A percentile compares a stretch with the other conserved stretches of the same genome.
Conservation (phyloP, 129 eudicot species). For the Erigeron canadensis region DNA sequence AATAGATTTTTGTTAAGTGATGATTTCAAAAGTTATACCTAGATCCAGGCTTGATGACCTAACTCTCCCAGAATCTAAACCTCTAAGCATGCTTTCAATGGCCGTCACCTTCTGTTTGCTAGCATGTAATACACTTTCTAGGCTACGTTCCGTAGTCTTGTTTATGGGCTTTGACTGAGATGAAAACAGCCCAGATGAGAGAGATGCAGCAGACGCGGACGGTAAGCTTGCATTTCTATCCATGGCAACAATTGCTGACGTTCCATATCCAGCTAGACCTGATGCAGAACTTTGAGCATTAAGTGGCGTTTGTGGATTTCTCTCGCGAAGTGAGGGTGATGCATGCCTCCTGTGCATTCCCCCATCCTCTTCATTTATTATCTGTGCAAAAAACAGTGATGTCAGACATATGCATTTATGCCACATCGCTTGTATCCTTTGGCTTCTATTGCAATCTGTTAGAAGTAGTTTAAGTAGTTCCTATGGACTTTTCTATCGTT, state of each 20-base stretch:
- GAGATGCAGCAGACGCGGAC: conserved; percentile 53
- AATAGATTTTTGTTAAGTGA: no score
- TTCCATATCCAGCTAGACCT: conserved; percentile 82
- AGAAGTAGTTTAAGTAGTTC: no score
- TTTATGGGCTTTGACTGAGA: conserved; percentile 64
- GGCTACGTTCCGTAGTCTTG: conserved; percentile 72
- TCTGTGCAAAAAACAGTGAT: conserved; percentile 34
- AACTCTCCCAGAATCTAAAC: conserved; percentile 73
- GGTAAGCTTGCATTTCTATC: conserved; percentile 72
- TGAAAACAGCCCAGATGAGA: conserved; percentile 65
- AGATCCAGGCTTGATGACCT: conserved; percentile 94
- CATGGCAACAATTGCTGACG: conserved; percentile 99
- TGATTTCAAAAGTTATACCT: conserved; percentile 41
- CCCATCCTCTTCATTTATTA: conserved; percentile 94
- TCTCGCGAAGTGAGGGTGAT: conserved; percentile 90
- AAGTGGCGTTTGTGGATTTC: conserved; percentile 54
- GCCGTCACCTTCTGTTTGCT: conserved; percentile 98
- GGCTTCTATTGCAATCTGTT: no score
- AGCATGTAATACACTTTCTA: conserved; percentile 89
- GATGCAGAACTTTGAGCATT: conserved; percentile 53
- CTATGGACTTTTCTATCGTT: no score
- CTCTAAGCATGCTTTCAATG: conserved; percentile 96
- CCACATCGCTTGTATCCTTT: no score
- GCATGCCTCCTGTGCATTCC: conserved; percentile 90
- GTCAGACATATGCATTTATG: no score